Percentiles rank a stretch among this genome's conserved stretches.
These are phyloP conservation scores for Cryphonectria naterciae DNA, from an alignment of 2,329 filamentous ascomycete genomes.

Conservation along the genomic window DNA sequence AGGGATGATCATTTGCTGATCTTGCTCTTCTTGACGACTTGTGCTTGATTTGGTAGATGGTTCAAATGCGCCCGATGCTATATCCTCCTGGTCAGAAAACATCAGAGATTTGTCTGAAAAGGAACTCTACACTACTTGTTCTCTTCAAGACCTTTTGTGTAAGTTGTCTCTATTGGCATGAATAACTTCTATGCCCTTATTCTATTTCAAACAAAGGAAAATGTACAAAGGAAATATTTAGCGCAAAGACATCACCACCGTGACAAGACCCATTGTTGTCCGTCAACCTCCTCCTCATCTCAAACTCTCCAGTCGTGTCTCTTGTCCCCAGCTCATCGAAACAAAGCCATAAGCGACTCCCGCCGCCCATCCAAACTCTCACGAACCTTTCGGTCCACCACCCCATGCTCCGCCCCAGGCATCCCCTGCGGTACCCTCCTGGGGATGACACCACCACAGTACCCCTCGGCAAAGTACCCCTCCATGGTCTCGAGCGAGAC, in stretches of 20 bases:
- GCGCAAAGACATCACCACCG: not conserved
- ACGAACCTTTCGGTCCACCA: constrained; percentile 1
- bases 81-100: too few species aligned
- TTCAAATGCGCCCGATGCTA: too few species aligned
- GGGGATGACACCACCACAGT: not conserved
- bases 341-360: not conserved
- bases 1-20: not conserved
- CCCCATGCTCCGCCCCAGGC: not conserved
- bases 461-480: not conserved
- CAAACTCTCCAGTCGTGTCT: not conserved
- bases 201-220: not conserved
- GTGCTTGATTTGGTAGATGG: too few species aligned
- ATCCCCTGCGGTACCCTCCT: not conserved
- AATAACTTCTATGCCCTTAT: not conserved
- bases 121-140: too few species aligned
- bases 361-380: not conserved
- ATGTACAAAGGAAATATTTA: not conserved
- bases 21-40: too few species aligned
- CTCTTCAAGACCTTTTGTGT: too few species aligned
- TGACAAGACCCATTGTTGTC: not conserved
- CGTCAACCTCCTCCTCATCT: not conserved
- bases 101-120: not conserved
- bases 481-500: not conserved
- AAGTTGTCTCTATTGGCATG: not conserved
- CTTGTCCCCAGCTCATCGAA: not conserved